Base-by-base conservation (phyloP, 129 eudicot species). In the Calendula officinalis region DNA sequence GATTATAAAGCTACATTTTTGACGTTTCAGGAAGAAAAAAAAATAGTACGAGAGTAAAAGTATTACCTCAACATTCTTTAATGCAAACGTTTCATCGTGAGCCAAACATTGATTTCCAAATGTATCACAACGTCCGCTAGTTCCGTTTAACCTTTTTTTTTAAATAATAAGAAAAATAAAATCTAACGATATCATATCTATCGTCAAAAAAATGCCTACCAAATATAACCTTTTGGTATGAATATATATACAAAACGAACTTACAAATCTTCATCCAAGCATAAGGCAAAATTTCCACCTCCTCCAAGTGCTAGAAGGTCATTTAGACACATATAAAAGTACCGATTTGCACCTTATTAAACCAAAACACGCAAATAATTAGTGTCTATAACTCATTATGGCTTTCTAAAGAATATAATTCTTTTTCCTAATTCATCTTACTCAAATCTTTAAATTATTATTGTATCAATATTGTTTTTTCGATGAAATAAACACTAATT, bases 251-350 rank as follows among this genome's bases (percentile, higher is more conserved):
- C 34, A 38, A 46, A 56, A 75, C 30, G 12, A 63, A 62, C 96
- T 83, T 73, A 88, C 98, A 92, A 81, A 70, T 92, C 98, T 75
- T 67, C 96, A 67, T 85, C 87, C 78, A 92, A 75, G 75, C 87
- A 67, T 64, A 92, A 78, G 36, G 98, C 98, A 75, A 83, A 92
- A 45, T 81, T 80, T 61, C 91, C 95, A 9, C 98, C 98, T 8
- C 98, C 98, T 43, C 98, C 98, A 37, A 92, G 86, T 69, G 96
- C 98, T 51, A 92, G 74, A 69, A 83, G 44, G 67, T 92, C 91
- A 75, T 88, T 88, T 71, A 88, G 65, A 47, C 96, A 92, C 91
- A 92, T 44, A 81, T 78, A 81, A 57, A 76, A 92, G 79, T 85
- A 92, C 67, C 98, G 79, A 62, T 92, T 92, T 58, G 84, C 96